Base-by-base conservation (phyloP, 768 basidiomycete species). In the Mycena alexandri region DNA sequence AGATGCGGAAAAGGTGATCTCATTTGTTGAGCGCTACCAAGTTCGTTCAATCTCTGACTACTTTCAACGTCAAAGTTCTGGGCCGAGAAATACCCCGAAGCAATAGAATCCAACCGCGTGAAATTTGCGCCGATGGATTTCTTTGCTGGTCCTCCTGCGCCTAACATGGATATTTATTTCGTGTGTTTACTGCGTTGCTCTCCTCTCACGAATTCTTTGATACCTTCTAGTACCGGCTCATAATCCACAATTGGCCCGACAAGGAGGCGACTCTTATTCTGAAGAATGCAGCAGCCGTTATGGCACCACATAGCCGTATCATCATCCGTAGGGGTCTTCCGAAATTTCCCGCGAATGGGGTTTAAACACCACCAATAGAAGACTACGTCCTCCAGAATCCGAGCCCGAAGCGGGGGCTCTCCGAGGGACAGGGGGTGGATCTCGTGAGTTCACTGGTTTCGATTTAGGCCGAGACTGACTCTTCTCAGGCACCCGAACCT, bases 181-280 rank as follows among this genome's bases (percentile, higher is more conserved):
- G 52, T 54, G 36, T 29, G 52, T 52, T 52, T 29, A 6, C n/a
- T 29, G 29, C 6, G 29, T 29, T 29, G 29, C 29, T 6, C 6
- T 29, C 29, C 29, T 29, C 29, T 6, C 6, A 6, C 29, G 29
- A 29, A 6, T 29, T 29, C 6, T 29, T 6, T 29, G 29, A 29
- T 29, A 6, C 3, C 6, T 29, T 29, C 3, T 25, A 52, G n/a
- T 33, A 29, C 22, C 13, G 29, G 29, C 13, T 29, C n/a, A 29
- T 11, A 16, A 33, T 54, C 36, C 52, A 54, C 52, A 54, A 54
- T n/a, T 54, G 52, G 52, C 36, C 52, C 52, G 52, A 54, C 36
- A 21, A 54, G 16, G 17, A 19, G 33, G 52, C 52, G 2, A 6
- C n/a, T 38, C n/a, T 12, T 7, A 54, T 54, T 6, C 52, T 54